Evolutionary conservation across 2,329 filamentous ascomycete species (phyloP), one percentile per base, ranked within the genome.

Genomic region (Pyricularia sp.): DNA sequence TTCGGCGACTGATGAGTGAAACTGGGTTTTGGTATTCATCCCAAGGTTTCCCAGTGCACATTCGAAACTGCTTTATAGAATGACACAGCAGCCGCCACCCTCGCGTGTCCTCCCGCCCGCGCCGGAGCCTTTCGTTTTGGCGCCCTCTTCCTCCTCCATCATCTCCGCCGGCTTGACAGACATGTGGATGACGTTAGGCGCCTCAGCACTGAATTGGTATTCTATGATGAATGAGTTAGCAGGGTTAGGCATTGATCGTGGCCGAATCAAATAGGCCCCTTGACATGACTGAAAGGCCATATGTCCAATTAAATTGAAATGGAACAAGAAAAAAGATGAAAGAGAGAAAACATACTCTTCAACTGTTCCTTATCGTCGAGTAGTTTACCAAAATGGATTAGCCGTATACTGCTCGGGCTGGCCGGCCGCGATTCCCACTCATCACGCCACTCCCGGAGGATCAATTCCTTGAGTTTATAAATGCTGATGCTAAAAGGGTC

Each of bases 381-480:
- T 78, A 97, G 82, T 77, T 94, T 93, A 67, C 94, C 94, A 79
- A 97, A 95, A 71, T 93, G 92, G 75, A 98, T 97, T 74, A 98
- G 81, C 67, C 94, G 86, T 81, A 98, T 98, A 71, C 90, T 92
- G 75, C 90, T 94, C 12, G 94, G 94, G 76, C 92, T 95, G 30
- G 91, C 88, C 1, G 94, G 94, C 75, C 92, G 90, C 20, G 89
- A 82, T 75, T 97, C 94, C 94, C 94, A 97, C 77, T 97, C 92
- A 74, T 89, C 90, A 73, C 93, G 86, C 94, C 94, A 98, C 78
- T 97, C 94, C 74, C 92, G 86, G 82, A 95, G 86, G 77, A 98
- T 97, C 76, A 97, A 82, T 81, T 97, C 93, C 80, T 97, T 97
- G 72, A 98, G 82, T 3, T 92, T 97, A 77, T 97, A 97, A 67